Evolutionary conservation across 2,329 filamentous ascomycete species (phyloP), one percentile per base, ranked within the genome.

Genomic region (Monosporascus sp.): DNA sequence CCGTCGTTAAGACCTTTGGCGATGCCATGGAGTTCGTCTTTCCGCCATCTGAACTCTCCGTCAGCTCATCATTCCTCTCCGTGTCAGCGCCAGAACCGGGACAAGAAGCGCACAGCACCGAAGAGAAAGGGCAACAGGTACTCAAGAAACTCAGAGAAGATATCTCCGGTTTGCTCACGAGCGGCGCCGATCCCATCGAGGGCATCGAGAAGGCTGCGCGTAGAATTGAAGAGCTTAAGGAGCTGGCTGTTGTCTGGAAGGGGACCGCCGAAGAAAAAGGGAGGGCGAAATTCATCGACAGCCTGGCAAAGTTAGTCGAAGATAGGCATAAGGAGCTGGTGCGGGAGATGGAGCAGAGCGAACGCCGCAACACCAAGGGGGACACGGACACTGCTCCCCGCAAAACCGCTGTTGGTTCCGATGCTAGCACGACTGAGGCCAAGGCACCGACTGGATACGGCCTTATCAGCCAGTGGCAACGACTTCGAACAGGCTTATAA

Each of bases 241-340:
- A 85, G 57, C 72, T 97, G 58, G 84, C 85, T 4, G 74, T 74
- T n/a, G 85, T 99, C 22, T 99, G 94, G 92, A 93, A 88, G 68
- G 91, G 91, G n/a, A 97, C 94, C 2, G 88, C 89, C 0, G 94
- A 99, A 73, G 94, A 97, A 69, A 95, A 89, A 72, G 90, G 91
- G 6, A 78, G 94, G 51, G 74, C 74, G 9, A 88, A 84, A 64
- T 91, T 97, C 67, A 86, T 99, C 18, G 93, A 97, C 59, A 80
- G 81, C 50, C 70, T 99, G 62, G 84, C 85, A 37, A 91, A 85
- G 74, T 80, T 90, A 71, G 89, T 96, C 1, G 91, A 97, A 65
- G 93, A 97, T 59, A 77, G 76, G 53, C 80, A 80, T 58, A 72
- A 73, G 59, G 79, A 81, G 53, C 63, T 84, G 52, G 63, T 82